Evolutionary conservation across 768 basidiomycete species (phyloP).

Genomic region (Terana coerulea): DNA sequence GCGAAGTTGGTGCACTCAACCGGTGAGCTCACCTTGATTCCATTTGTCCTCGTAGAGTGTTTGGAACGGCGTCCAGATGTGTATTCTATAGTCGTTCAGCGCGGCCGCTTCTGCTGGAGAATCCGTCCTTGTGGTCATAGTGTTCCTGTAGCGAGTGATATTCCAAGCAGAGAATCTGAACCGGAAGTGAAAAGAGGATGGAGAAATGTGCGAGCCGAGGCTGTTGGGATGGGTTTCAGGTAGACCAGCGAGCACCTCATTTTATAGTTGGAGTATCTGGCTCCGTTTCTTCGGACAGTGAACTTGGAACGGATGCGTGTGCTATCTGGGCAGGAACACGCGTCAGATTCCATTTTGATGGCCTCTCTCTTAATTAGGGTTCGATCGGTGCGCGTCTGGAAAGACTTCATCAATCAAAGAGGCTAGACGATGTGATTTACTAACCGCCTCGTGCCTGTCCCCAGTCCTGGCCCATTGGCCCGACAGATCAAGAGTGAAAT

Average conservation of each 20-base stretch:
- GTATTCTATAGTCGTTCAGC: slow-evolving; percentile 22
- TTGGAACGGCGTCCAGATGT: slow-evolving; percentile 26
- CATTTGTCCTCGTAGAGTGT: slow-evolving; percentile 27
- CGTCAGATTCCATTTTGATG: neutral
- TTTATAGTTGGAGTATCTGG: neutral
- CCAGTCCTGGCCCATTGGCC: neutral
- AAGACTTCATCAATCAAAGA: slow-evolving; percentile 23
- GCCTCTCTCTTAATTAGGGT: too few relatives aligned
- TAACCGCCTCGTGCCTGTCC: slow-evolving; percentile 12
- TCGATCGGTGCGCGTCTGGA: slow-evolving; percentile 14
- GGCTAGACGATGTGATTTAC: slow-evolving; percentile 15
- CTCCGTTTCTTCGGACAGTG: neutral
- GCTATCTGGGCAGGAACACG: slow-evolving; percentile 2
- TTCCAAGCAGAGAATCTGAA: too few relatives aligned
- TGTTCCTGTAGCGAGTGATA: too few relatives aligned
- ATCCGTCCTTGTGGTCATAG: neutral
- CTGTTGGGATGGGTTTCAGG: neutral
- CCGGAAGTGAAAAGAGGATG: neutral
- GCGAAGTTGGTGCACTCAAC: too few relatives aligned
- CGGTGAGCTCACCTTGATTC: slow-evolving; percentile 22
- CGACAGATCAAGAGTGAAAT: neutral
- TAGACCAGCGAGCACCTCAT: neutral
- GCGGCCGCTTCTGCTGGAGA: slow-evolving; percentile 23
- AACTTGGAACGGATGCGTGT: slow-evolving; percentile 1
- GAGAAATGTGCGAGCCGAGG: neutral